Evolutionary conservation across 75 land plant genomes (phyloP), one percentile per base, ranked within the genome.

Genomic region (Pinus tabuliformis): DNA sequence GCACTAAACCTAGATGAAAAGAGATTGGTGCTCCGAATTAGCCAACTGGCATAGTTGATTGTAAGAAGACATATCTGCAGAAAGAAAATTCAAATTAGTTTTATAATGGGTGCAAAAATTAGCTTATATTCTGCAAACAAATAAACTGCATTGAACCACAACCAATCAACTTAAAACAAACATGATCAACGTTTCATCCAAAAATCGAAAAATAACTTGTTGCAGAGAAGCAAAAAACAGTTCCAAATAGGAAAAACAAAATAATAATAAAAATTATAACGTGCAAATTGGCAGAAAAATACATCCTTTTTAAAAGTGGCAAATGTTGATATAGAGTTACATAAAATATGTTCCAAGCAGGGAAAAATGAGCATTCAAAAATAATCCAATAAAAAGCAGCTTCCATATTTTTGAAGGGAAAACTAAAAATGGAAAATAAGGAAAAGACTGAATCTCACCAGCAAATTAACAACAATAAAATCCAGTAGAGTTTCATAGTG

Each of bases 41-140:
- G 95, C 91, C 73, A 90, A 80, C 63, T 78, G 80, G 78, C 93
- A 91, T 17, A 93, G 83, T 76, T 85, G 89, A 81, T 93, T 85
- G 82, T 86, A 90, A 11, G 66, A 64, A 18, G 61, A 9, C 70
- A 80, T 73, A 58, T 88, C 93, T 90, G 88, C 24, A 81, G 45
- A 71, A 58, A 76, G 17, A 58, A 57, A 62, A 75, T 62, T 42
- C 37, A 77, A 72, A 39, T 62, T 30, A 57, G 42, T 6, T 56
- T 59, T 16, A 70, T 14, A 17, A 52, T 57, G 14, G 28, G 52
- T 42, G 17, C 21, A 73, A 78, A 21, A 17, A 65, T n/a, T 13
- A 1, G 33, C 36, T 58, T 28, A 6, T 9, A 78, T 21, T 22
- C 24, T 57, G 11, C 17, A 33, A 30, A 37, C 22, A 57, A 52